Base-by-base conservation (phyloP, 2,329 filamentous ascomycete genomes). In the Botrytis galanthina region DNA sequence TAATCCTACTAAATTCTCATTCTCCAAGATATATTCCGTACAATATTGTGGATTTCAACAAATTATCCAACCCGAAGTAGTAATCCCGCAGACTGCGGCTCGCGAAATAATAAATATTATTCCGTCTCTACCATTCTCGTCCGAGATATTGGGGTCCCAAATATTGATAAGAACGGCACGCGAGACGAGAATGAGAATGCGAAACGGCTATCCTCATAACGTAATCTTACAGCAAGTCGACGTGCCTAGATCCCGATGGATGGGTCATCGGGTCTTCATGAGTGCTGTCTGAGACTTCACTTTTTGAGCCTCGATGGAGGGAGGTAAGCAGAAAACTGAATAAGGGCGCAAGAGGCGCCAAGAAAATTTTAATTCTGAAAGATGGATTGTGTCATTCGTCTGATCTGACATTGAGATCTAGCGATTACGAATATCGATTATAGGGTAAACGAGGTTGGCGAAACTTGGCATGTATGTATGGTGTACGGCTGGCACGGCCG, bases 1-100 rank as follows among this genome's bases (percentile, higher is more conserved):
- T 32, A 26, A 37, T 14, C 10, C 57, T 29, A 57, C n/a, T 57
- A 57, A 57, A 57, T 29, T 57, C n/a, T 57, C 4, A 57, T 57
- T 57, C 51, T 57, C 51, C 51, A 29, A 29, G 14, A 29, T n/a
- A 29, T 29, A 29, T 57, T 29, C n/a, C 51, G 51, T 29, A 29
- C 14, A 57, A 57, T 57, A 57, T 18, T 57, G 51, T 57, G 51
- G n/a, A 57, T 57, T 29, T 57, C n/a, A 29, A 29, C n/a, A 57
- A 18, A 29, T 29, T 57, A 57, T 57, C n/a, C 51, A 57, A 29
- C 51, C 51, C 42, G 42, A 66, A 46, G 44, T 51, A 51, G 44
- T 51, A 39, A n/a, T 67, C 44, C 46, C 63, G 63, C 63, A 39
- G 32, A n/a, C 63, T 26, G 63, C 63, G 63, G 44, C 32, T 51